Conservation (phyloP, 83 land plant genomes). For the Isoetes engelmannii region DNA sequence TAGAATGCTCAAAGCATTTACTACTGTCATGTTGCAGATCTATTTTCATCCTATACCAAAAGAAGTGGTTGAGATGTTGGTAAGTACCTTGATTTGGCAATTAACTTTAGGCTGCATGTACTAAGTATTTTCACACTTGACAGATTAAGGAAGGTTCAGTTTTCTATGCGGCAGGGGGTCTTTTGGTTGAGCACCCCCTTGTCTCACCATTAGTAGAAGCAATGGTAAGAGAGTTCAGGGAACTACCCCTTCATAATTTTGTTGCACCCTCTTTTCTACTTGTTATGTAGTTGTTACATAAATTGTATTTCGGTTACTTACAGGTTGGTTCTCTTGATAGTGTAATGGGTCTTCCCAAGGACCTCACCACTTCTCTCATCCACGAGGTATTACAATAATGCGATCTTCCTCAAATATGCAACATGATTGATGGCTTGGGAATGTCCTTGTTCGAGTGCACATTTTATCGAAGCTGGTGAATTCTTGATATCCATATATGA, state of each 20-base stretch:
- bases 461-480: no score
- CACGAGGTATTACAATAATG: constrained; percentile 33
- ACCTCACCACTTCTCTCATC: constrained; percentile 54
- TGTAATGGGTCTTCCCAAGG: constrained; percentile 93
- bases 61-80: constrained; percentile 71
- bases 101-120: not conserved
- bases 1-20: no score
- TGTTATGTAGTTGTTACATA: not conserved
- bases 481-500: no score
- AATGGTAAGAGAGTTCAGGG: constrained; percentile 34
- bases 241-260: not conserved
- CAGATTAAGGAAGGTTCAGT: constrained; percentile 78
- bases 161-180: constrained; percentile 82
- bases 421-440: no score
- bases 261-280: not conserved
- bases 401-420: no score
- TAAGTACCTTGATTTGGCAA: constrained; percentile 16
- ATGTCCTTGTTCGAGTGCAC: no score
- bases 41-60: constrained; percentile 89
- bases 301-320: constrained; percentile 1
- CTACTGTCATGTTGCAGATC: constrained; percentile 34
- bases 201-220: constrained; percentile 70
- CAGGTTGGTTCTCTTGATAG: constrained; percentile 83
- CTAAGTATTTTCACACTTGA: not conserved
- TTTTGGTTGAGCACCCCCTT: constrained; percentile 83